Evolutionary conservation across 2,329 filamentous ascomycete genomes (phyloP).

Genomic region (Parastagonospora avenae): DNA sequence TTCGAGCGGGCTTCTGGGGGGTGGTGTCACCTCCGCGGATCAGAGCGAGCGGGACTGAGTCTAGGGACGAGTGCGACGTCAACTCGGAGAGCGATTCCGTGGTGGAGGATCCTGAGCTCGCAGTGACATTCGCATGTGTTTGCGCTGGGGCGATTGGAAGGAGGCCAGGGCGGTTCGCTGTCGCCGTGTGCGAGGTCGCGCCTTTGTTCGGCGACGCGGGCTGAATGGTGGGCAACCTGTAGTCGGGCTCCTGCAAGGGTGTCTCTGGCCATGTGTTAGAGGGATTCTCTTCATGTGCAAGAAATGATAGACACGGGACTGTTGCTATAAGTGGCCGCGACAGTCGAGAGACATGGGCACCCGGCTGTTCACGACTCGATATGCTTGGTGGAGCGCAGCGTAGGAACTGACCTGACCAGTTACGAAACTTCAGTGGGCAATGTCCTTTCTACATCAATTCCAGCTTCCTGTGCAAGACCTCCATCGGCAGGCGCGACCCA

Average conservation of each 20-base stretch:
- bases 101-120: constrained; percentile 31
- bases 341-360: constrained; percentile 24
- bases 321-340: constrained; percentile 17
- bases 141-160: constrained; percentile 14
- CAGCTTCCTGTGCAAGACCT: constrained; percentile 41
- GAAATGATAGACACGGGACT: constrained; percentile 9
- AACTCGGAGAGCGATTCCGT: constrained; percentile 32
- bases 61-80: constrained; percentile 39
- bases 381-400: constrained; percentile 11
- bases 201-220: constrained; percentile 35
- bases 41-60: constrained; percentile 32
- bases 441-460: constrained; percentile 40
- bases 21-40: constrained; percentile 27
- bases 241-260: constrained; percentile 10
- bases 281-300: constrained; percentile 13
- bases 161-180: constrained; percentile 14
- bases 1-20: constrained; percentile 35
- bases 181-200: constrained; percentile 22
- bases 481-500: constrained; percentile 41
- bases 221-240: constrained; percentile 34
- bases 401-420: constrained; percentile 10
- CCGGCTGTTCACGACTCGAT: constrained; percentile 20
- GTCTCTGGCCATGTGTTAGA: constrained; percentile 33
- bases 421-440: constrained; percentile 23
- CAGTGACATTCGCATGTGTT: constrained; percentile 35